These are phyloP conservation scores for Nicotiana tomentosiformis DNA, from an alignment of 257 asterid genomes.

Conservation along the genomic window DNA sequence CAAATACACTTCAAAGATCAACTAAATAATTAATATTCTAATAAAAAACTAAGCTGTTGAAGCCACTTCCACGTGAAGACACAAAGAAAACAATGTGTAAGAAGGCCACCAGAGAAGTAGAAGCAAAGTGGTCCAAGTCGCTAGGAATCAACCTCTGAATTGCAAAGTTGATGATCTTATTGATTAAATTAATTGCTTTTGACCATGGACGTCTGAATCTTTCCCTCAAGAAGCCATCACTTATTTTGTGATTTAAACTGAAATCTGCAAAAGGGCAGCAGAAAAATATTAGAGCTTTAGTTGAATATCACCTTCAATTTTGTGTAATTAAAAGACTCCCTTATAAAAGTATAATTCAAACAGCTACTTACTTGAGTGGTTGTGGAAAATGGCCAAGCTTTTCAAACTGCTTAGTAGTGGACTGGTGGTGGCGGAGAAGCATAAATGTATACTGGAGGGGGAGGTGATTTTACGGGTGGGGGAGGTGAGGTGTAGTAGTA, in stretches of 20 bases:
- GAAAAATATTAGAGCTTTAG: not conserved
- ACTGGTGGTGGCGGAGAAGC: conserved; percentile 49
- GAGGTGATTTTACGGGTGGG: conserved; percentile 43
- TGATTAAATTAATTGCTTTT: conserved; percentile 14
- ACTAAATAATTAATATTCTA: conserved; percentile 12
- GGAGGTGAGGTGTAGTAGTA: conserved; percentile 44
- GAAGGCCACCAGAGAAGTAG: conserved; percentile 17
- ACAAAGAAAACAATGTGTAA: conserved; percentile 18
- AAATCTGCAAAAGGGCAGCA: conserved; percentile 23
- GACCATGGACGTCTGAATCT: not conserved
- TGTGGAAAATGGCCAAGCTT: not conserved
- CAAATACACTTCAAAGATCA: not conserved
- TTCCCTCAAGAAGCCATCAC: conserved; percentile 19
- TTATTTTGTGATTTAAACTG: conserved; percentile 24
- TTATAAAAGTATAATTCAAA: not conserved
- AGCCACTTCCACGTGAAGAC: conserved; percentile 22
- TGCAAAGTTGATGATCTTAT: conserved; percentile 31
- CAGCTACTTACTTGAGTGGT: conserved; percentile 32
- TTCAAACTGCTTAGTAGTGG: conserved; percentile 21
- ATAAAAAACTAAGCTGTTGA: conserved; percentile 9
- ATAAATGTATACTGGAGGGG: conserved; percentile 34
- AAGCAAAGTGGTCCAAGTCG: conserved; percentile 31
- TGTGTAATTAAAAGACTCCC: no score
- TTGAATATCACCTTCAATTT: not conserved
- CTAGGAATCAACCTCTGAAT: conserved; percentile 8